Conservation (phyloP, 371 early-diverging fungal genomes). For the Batrachochytrium dendrobatidis region DNA sequence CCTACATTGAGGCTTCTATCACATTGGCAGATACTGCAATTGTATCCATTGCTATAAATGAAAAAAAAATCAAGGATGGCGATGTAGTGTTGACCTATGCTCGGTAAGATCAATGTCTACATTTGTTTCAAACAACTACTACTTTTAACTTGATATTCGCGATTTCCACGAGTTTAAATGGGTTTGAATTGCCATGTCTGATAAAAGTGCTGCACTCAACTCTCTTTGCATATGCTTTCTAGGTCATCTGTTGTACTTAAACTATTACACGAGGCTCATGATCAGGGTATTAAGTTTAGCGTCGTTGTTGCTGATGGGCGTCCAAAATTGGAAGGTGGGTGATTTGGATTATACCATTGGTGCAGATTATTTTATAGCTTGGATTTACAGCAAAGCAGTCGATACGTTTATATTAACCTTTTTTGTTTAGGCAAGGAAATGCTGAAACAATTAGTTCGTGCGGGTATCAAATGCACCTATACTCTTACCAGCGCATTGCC, state of each 20-base stretch:
- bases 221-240: neutral
- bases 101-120: slow-evolving; percentile 31
- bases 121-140: too few relatives aligned
- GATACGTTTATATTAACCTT: neutral
- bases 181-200: neutral
- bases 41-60: slow-evolving; percentile 64
- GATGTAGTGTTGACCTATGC: slow-evolving; percentile 91
- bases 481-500: slow-evolving; percentile 54
- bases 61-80: slow-evolving; percentile 86
- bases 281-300: slow-evolving; percentile 67
- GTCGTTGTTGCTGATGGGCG: slow-evolving; percentile 92
- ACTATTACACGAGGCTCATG: slow-evolving; percentile 70
- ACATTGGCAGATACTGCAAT: slow-evolving; percentile 75
- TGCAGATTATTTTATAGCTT: neutral
- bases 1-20: slow-evolving; percentile 87
- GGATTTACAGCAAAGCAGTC: too few relatives aligned
- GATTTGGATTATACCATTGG: neutral
- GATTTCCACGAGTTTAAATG: too few relatives aligned
- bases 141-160: too few relatives aligned
- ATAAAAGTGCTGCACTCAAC: slow-evolving; percentile 6
- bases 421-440: slow-evolving; percentile 53
- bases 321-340: slow-evolving; percentile 77
- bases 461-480: slow-evolving; percentile 74
- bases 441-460: slow-evolving; percentile 52
- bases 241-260: slow-evolving; percentile 78